phyloP scores from a whole-genome alignment of 805 yeast species.

The Hagleromyces aurorensis region DNA sequence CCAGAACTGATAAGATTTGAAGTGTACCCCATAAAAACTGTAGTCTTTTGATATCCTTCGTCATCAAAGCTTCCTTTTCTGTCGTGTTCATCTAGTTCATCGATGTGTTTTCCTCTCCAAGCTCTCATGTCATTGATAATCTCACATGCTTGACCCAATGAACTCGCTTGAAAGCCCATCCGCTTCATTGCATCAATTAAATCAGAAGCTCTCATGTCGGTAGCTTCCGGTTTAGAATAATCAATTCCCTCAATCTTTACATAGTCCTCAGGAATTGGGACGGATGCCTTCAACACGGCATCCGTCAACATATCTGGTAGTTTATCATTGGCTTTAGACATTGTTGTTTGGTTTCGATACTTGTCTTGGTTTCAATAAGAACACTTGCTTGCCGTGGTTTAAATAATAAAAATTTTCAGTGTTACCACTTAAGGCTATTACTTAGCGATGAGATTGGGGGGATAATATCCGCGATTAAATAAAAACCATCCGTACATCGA shows the following conservation, averaged over 20 bases:
- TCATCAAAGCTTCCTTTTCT: slow-evolving; percentile 72
- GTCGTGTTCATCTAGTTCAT: slow-evolving; percentile 60
- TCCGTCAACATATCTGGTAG: slow-evolving; percentile 75
- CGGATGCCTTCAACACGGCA: slow-evolving; percentile 84
- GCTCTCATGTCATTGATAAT: slow-evolving; percentile 85
- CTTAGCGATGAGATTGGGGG: no score
- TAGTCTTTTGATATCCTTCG: slow-evolving; percentile 70
- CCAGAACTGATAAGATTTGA: slow-evolving; percentile 95
- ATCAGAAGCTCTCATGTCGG: slow-evolving; percentile 71
- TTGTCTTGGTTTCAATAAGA: no score
- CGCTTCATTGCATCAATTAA: slow-evolving; percentile 75
- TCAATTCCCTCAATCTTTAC: slow-evolving; percentile 82
- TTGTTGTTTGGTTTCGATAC: slow-evolving; percentile 5
- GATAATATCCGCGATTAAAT: no score
- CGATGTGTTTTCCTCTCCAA: slow-evolving; percentile 83
- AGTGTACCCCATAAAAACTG: slow-evolving; percentile 93
- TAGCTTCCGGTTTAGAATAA: slow-evolving; percentile 69
- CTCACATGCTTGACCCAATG: slow-evolving; percentile 82
- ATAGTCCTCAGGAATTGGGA: slow-evolving; percentile 74
- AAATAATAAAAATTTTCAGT: slow-evolving; percentile 1
- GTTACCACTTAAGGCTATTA: background rate
- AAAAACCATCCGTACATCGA: no score
- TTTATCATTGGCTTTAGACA: slow-evolving; percentile 34
- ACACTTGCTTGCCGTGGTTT: slow-evolving; percentile 1
- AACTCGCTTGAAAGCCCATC: slow-evolving; percentile 96